Conservation (phyloP, 1,139 yeast genomes). For the Pneumocystis canis region DNA sequence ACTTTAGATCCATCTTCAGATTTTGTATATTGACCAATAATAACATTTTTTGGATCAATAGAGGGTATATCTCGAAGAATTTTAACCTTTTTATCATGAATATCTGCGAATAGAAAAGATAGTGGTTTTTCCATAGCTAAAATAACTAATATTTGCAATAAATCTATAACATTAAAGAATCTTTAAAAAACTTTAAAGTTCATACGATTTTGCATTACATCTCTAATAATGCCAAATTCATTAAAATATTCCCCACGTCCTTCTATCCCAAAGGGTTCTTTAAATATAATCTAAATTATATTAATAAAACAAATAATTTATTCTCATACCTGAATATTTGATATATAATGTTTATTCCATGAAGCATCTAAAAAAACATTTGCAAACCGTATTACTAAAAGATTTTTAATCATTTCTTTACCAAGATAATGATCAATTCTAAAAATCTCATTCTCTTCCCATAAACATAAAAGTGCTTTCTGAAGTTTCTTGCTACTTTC, state of each 20-base stretch:
- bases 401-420: conserved; percentile 92
- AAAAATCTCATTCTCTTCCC: conserved; percentile 79
- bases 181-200: not conserved
- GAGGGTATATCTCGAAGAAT: conserved; percentile 69
- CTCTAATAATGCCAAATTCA: conserved; percentile 86
- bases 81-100: conserved; percentile 92
- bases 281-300: conserved; percentile 44
- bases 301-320: not conserved
- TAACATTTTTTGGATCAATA: conserved; percentile 48
- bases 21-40: conserved; percentile 76
- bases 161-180: conserved; percentile 23
- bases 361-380: conserved; percentile 70
- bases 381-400: conserved; percentile 77
- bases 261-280: conserved; percentile 95
- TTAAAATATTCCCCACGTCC: conserved; percentile 99
- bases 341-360: conserved; percentile 71
- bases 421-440: conserved; percentile 96
- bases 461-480: conserved; percentile 61
- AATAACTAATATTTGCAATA: conserved; percentile 79
- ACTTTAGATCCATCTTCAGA: conserved; percentile 84
- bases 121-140: conserved; percentile 93
- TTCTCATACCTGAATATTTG: conserved; percentile 42
- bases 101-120: conserved; percentile 76
- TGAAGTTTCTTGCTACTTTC: conserved; percentile 65
- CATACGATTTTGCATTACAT: conserved; percentile 82